Evolutionary conservation across 805 yeast genomes (phyloP).

Genomic region (Deakozyma indianensis): DNA sequence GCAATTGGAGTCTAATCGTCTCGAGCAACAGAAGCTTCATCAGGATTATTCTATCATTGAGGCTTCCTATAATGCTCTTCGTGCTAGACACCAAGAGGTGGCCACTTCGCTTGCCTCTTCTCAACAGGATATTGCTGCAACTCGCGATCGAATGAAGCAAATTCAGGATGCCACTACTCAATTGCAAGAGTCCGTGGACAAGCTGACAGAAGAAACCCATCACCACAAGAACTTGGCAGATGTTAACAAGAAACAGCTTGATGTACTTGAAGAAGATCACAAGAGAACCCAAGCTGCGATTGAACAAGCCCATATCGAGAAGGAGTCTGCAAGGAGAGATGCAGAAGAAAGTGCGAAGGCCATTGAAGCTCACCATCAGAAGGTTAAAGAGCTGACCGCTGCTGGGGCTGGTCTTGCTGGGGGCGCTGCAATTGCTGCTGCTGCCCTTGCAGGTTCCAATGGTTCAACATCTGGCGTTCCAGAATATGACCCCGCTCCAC

Average conservation of each 20-base stretch:
- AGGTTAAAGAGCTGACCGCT: constrained; percentile 14
- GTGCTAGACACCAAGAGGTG: constrained; percentile 45
- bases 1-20: constrained; percentile 40
- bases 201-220: constrained; percentile 37
- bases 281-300: constrained; percentile 30
- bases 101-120: constrained; percentile 48
- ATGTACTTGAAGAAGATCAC: constrained; percentile 40
- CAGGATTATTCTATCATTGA: constrained; percentile 65
- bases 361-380: constrained; percentile 11
- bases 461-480: background rate
- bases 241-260: constrained; percentile 57
- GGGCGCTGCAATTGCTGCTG: constrained; percentile 12
- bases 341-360: constrained; percentile 14
- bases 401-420: constrained; percentile 10
- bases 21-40: constrained; percentile 54
- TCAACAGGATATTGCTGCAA: constrained; percentile 48
- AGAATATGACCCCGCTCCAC: background rate
- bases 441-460: constrained; percentile 14
- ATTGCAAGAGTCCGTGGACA: constrained; percentile 40
- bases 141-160: constrained; percentile 54
- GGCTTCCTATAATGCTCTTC: constrained; percentile 60
- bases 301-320: constrained; percentile 13
- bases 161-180: constrained; percentile 54
- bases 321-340: constrained; percentile 10
- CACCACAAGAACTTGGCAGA: constrained; percentile 50